Conservation (phyloP, 441 rosid genomes). For the Bruguiera hainesii region DNA sequence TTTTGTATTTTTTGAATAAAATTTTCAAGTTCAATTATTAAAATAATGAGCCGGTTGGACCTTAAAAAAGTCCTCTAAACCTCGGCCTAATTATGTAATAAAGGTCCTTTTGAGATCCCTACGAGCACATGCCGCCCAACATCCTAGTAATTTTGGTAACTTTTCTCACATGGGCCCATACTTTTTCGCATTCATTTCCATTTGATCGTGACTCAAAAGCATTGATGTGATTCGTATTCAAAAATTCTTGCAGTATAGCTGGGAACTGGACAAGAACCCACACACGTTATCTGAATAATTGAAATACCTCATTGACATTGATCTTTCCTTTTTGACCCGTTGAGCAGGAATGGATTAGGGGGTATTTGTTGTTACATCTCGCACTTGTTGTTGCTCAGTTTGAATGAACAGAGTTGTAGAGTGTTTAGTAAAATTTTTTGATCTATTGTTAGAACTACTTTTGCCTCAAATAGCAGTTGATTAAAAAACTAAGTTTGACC, state of each 20-base stretch:
- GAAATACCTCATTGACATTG: too few relatives aligned
- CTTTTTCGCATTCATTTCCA: slow-evolving; percentile 1
- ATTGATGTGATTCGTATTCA: neutral
- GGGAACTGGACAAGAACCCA: neutral
- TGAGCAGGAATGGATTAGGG: neutral
- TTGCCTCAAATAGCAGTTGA: too few relatives aligned
- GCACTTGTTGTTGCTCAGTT: too few relatives aligned
- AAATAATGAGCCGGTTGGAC: slow-evolving; percentile 6
- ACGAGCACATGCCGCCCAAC: slow-evolving; percentile 42
- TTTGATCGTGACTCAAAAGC: slow-evolving; percentile 6
- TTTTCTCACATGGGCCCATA: slow-evolving; percentile 47
- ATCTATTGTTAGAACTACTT: too few relatives aligned
- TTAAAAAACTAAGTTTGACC: too few relatives aligned
- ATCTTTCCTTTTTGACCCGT: neutral
- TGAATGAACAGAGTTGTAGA: too few relatives aligned
- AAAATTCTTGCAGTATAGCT: neutral
- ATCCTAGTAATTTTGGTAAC: slow-evolving; percentile 21
- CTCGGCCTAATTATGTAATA: slow-evolving; percentile 14
- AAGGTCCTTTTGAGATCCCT: slow-evolving; percentile 14
- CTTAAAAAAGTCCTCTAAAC: slow-evolving; percentile 24
- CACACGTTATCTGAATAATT: neutral
- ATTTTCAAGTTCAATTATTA: too few relatives aligned
- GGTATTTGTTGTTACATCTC: too few relatives aligned
- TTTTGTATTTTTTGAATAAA: too few relatives aligned
- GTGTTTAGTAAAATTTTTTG: too few relatives aligned